Conservation (phyloP, 1,284 basidiomycete species). For the Puccinia coronata region DNA sequence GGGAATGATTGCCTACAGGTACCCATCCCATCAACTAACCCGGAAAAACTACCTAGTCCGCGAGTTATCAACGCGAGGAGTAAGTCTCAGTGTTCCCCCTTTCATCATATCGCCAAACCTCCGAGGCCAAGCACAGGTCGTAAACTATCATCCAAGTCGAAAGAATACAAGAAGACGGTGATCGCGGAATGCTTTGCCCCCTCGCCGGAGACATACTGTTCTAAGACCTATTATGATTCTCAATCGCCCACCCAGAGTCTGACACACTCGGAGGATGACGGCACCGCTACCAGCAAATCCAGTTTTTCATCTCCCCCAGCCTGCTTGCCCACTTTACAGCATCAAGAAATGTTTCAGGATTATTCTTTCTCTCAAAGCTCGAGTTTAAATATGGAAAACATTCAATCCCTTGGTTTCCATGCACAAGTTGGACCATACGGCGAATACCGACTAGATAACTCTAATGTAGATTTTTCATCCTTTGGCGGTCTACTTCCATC, state of each 20-base stretch:
- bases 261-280: conserved; percentile 27
- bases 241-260: conserved; percentile 15
- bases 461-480: not conserved
- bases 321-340: not conserved
- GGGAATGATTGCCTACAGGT: not conserved
- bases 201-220: not conserved
- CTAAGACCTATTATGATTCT: conserved; percentile 8
- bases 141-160: conserved; percentile 4
- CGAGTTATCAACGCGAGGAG: not conserved
- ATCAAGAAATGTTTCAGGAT: not conserved
- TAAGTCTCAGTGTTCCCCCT: conserved; percentile 16
- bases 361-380: conserved; percentile 7
- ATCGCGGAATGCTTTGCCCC: not conserved
- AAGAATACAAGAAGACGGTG: conserved; percentile 10
- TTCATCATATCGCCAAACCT: conserved; percentile 11
- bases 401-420: not conserved
- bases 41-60: not conserved
- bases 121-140: conserved; percentile 19
- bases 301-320: conserved; percentile 4
- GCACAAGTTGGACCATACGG: conserved; percentile 17
- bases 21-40: not conserved
- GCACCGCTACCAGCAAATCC: conserved; percentile 9
- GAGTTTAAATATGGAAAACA: not conserved
- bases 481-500: not conserved
- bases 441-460: not conserved